These are phyloP conservation scores for Mentha longifolia DNA, from an alignment of 257 asterid genomes.

Conservation along the genomic window DNA sequence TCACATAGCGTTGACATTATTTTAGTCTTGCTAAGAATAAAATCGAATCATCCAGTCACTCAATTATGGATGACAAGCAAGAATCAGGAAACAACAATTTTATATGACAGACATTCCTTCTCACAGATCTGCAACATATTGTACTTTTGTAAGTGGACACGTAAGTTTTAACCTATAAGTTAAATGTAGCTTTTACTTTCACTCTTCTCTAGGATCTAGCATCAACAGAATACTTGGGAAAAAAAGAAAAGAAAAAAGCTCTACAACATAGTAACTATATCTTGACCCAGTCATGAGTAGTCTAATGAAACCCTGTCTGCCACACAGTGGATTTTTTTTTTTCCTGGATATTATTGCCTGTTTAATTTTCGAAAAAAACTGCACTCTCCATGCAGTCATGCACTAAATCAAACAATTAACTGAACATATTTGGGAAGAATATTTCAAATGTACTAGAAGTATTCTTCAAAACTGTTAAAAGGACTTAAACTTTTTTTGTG, in stretches of 20 bases:
- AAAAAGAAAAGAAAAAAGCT: too few relatives aligned
- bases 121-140: not conserved
- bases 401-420: not conserved
- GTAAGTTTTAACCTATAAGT: not conserved
- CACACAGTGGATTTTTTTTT: not conserved
- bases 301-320: not conserved
- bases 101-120: not conserved
- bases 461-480: not conserved
- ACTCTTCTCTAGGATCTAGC: not conserved
- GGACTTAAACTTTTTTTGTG: not conserved
- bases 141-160: not conserved
- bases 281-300: not conserved
- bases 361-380: not conserved
- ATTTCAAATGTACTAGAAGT: not conserved
- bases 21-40: not conserved
- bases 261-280: not conserved
- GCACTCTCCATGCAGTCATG: not conserved
- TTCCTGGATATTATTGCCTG: not conserved
- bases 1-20: not conserved
- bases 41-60: not conserved
- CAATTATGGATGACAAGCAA: conserved; percentile 2
- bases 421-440: not conserved
- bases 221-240: not conserved
- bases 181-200: not conserved
- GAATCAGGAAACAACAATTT: not conserved